These are phyloP conservation scores for Pouteria campechiana DNA, from an alignment of 179 eudicot species.

Conservation along the genomic window DNA sequence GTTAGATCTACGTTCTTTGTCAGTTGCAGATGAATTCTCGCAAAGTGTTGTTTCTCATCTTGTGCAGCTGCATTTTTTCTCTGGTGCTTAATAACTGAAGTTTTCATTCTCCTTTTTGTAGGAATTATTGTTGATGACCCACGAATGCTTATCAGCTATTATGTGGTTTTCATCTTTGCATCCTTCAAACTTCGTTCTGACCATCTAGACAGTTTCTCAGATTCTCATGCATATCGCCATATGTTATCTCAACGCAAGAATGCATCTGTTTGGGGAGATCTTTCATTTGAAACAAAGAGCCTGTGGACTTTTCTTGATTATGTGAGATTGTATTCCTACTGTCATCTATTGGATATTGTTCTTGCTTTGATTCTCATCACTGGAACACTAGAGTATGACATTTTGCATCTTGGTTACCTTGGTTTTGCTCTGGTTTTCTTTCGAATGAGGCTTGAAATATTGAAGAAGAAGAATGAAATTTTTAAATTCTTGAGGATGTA, in stretches of 20 bases:
- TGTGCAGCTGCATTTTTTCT: neutral
- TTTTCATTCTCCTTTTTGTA: conserved; percentile 19
- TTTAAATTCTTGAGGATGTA: conserved; percentile 88
- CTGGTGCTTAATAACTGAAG: conserved; percentile 4
- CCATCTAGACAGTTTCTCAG: conserved; percentile 52
- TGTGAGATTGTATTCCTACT: conserved; percentile 91
- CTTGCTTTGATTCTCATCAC: conserved; percentile 81
- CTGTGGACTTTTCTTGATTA: conserved; percentile 98
- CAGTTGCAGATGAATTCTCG: too few species aligned
- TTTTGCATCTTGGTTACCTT: conserved; percentile 95
- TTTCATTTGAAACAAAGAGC: conserved; percentile 94
- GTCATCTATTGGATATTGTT: conserved; percentile 97
- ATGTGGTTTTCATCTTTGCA: conserved; percentile 66
- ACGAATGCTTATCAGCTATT: conserved; percentile 80
- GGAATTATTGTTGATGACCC: conserved; percentile 90
- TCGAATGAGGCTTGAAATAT: conserved; percentile 79
- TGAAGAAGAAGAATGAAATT: conserved; percentile 82
- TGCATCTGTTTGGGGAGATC: conserved; percentile 95
- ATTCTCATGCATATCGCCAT: conserved; percentile 67
- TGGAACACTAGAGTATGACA: conserved; percentile 95
- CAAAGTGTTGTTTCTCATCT: conserved; percentile 1
- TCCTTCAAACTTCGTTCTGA: conserved; percentile 94
- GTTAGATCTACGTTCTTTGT: too few species aligned
- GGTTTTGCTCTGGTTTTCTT: conserved; percentile 92
- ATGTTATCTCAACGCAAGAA: conserved; percentile 85